Evolutionary conservation across 2,329 filamentous ascomycete genomes (phyloP).

Genomic region (Ophiostoma piceae): DNA sequence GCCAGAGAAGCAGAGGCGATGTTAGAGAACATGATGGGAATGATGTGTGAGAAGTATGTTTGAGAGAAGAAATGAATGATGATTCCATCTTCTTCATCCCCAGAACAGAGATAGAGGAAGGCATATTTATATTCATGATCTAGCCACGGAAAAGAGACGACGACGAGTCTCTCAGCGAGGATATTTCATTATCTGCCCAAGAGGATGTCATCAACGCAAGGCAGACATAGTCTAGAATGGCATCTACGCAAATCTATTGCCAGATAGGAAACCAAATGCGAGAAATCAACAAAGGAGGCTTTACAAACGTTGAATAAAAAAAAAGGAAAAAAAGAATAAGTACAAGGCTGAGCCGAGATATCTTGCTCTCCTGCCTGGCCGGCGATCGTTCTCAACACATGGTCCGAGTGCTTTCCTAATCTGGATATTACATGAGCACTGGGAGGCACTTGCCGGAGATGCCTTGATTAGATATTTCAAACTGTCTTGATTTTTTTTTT

Average conservation of each 20-base stretch:
- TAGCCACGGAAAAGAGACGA: not conserved
- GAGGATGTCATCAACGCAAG: not conserved
- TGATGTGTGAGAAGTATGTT: not conserved
- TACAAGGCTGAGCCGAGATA: not conserved
- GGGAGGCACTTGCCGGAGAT: not conserved
- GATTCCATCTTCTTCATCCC: not conserved
- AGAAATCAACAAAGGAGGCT: not conserved
- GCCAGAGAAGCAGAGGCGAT: not conserved
- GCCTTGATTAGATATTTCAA: not conserved
- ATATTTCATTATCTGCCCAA: not conserved
- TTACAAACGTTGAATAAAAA: not conserved
- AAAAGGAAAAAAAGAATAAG: not conserved
- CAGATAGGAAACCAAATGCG: not conserved
- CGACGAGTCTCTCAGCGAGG: not conserved
- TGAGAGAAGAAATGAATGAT: not conserved
- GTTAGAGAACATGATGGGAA: not conserved
- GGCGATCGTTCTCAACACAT: not conserved
- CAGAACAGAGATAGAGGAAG: not conserved
- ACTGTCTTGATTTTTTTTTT: too few species aligned
- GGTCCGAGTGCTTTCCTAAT: not conserved
- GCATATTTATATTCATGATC: constrained; percentile 4
- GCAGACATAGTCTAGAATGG: not conserved
- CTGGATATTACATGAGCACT: not conserved
- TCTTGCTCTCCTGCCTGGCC: not conserved
- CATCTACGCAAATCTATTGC: not conserved